Conservation (phyloP, 345 rosid genomes). For the Populus simonii region DNA sequence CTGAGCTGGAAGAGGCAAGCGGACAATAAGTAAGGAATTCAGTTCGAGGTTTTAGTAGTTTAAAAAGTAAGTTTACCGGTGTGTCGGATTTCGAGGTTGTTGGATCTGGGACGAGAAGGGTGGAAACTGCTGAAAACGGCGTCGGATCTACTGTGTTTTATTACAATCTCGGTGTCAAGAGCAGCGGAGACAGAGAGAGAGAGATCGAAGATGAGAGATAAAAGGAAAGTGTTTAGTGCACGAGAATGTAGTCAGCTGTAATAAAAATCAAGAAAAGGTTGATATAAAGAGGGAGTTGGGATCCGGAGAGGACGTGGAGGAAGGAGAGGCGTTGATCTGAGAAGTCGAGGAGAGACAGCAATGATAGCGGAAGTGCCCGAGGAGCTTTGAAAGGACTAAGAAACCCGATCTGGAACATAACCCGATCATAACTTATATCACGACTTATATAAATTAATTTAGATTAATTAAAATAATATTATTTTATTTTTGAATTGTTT, state of each 20-base stretch:
- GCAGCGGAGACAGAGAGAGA: slow-evolving; percentile 1
- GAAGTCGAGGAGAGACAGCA: slow-evolving; percentile 11
- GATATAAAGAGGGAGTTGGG: slow-evolving; percentile 10
- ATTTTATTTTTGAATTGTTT: too few relatives aligned
- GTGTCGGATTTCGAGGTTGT: not conserved
- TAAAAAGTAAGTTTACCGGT: slow-evolving; percentile 7
- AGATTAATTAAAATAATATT: too few relatives aligned
- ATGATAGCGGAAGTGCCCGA: slow-evolving; percentile 19
- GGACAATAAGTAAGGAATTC: not conserved
- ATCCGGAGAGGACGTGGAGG: slow-evolving; percentile 16
- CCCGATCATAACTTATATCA: too few relatives aligned
- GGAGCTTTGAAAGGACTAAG: too few relatives aligned
- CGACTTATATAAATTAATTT: too few relatives aligned
- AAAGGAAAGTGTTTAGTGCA: not conserved
- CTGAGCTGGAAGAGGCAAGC: not conserved
- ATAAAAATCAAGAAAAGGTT: not conserved
- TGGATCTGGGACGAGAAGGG: slow-evolving; percentile 27
- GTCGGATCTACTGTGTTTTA: slow-evolving; percentile 16
- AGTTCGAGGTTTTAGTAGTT: not conserved
- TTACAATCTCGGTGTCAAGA: not conserved
- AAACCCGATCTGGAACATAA: too few relatives aligned
- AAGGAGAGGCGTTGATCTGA: slow-evolving; percentile 7
- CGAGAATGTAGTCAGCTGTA: not conserved
- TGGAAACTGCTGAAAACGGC: slow-evolving; percentile 1
- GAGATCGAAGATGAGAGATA: not conserved